A percentile compares a stretch with the other conserved stretches of the same genome.
These are phyloP conservation scores for Apocynum venetum DNA, from an alignment of 257 asterid species.

Conservation along the genomic window DNA sequence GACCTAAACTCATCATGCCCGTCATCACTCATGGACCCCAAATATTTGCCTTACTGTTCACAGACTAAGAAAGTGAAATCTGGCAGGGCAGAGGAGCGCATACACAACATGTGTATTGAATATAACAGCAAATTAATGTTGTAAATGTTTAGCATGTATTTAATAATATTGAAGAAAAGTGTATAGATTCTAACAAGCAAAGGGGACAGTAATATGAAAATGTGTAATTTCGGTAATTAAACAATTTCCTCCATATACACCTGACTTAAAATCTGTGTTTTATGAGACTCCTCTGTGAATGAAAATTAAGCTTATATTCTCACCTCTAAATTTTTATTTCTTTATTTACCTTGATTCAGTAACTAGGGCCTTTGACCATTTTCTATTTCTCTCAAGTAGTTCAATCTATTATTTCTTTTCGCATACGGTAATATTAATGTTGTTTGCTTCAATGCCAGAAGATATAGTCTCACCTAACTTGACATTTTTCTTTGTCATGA, in stretches of 20 bases:
- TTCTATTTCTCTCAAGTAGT: neutral
- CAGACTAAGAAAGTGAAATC: neutral
- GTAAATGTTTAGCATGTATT: neutral
- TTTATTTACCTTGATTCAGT: neutral
- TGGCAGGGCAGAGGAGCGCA: neutral
- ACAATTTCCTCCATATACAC: neutral
- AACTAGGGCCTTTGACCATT: neutral
- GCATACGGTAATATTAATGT: neutral
- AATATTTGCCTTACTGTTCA: neutral
- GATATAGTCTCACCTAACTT: constrained; percentile 61
- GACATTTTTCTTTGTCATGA: constrained; percentile 92
- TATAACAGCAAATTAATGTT: neutral
- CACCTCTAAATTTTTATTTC: neutral
- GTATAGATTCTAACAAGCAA: neutral
- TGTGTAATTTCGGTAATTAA: neutral
- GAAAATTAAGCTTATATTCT: neutral
- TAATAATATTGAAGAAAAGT: neutral
- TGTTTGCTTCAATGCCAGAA: neutral
- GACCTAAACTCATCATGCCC: neutral
- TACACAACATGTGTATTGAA: neutral
- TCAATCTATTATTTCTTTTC: neutral
- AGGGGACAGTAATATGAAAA: neutral
- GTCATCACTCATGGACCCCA: neutral
- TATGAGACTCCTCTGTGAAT: neutral
- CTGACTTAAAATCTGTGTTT: neutral